These are phyloP conservation scores for Aquilaria yunnanensis DNA, from an alignment of 345 rosid species.

Conservation along the genomic window DNA sequence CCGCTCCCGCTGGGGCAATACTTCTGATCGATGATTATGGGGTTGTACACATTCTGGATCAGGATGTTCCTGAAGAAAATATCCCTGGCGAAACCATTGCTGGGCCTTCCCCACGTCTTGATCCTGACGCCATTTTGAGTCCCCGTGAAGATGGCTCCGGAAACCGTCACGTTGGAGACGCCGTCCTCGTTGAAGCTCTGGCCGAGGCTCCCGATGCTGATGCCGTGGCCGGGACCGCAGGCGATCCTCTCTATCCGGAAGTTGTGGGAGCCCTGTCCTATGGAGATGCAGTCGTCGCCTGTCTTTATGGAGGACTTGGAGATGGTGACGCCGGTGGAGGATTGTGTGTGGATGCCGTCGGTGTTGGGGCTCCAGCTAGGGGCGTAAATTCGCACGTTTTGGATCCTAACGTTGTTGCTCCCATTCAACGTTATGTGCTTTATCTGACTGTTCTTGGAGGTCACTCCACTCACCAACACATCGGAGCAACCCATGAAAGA, in stretches of 20 bases:
- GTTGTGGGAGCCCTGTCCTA: slow-evolving; percentile 47
- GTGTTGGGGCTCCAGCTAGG: slow-evolving; percentile 52
- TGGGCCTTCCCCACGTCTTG: slow-evolving; percentile 52
- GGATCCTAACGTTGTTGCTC: slow-evolving; percentile 31
- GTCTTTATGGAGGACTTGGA: slow-evolving; percentile 30
- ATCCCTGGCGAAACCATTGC: slow-evolving; percentile 35
- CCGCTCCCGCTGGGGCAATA: slow-evolving; percentile 40
- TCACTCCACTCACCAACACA: slow-evolving; percentile 34
- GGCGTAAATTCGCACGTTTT: slow-evolving; percentile 33
- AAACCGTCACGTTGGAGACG: slow-evolving; percentile 37
- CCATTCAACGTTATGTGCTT: slow-evolving; percentile 36
- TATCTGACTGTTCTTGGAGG: slow-evolving; percentile 43
- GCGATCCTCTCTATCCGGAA: slow-evolving; percentile 31
- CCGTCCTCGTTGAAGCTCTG: slow-evolving; percentile 30
- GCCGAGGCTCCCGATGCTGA: slow-evolving; percentile 58
- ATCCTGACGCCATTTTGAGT: slow-evolving; percentile 54
- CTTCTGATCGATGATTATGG: slow-evolving; percentile 49
- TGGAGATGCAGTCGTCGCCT: slow-evolving; percentile 57
- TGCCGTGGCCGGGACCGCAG: slow-evolving; percentile 76
- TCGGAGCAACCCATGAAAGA: slow-evolving; percentile 30
- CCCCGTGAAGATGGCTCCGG: slow-evolving; percentile 23
- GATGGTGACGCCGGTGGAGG: slow-evolving; percentile 39
- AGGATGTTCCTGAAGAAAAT: slow-evolving; percentile 27
- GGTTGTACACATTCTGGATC: slow-evolving; percentile 38
- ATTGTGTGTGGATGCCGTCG: slow-evolving; percentile 46